phyloP scores from a whole-genome alignment of 2,329 filamentous ascomycete genomes.

The Neobulgaria alba region DNA sequence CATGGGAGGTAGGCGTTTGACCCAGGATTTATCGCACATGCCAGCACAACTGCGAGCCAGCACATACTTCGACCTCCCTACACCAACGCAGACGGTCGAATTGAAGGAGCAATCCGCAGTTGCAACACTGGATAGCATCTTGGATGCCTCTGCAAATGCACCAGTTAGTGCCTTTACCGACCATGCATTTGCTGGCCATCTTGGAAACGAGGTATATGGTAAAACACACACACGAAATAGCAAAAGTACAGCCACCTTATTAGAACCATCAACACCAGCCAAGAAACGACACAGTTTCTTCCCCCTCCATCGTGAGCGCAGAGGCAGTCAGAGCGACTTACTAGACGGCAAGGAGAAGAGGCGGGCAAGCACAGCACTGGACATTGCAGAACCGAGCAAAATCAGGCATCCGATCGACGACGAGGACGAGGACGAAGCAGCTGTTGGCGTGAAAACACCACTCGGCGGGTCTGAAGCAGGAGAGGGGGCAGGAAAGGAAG shows the following conservation, averaged over 20 bases:
- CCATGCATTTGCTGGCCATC: constrained; percentile 69
- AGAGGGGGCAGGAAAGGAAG: constrained; percentile 21
- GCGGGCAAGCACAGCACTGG: neutral
- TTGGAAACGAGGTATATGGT: constrained; percentile 70
- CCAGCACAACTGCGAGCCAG: constrained; percentile 86
- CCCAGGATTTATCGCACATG: constrained; percentile 42
- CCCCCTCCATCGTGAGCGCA: constrained; percentile 33
- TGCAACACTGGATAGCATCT: constrained; percentile 80
- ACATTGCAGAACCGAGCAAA: neutral
- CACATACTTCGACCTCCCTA: constrained; percentile 74
- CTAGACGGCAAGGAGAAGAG: constrained; percentile 6
- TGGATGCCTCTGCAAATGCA: constrained; percentile 80
- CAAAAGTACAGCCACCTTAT: constrained; percentile 36
- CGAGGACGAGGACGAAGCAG: constrained; percentile 15
- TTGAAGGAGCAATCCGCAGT: constrained; percentile 74
- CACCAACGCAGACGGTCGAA: constrained; percentile 42
- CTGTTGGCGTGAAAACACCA: constrained; percentile 15
- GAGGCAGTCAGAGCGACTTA: constrained; percentile 19
- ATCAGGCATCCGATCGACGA: constrained; percentile 13
- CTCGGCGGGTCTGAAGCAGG: constrained; percentile 12
- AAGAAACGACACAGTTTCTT: constrained; percentile 42
- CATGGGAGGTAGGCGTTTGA: constrained; percentile 26
- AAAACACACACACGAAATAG: constrained; percentile 43
- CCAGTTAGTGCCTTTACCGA: constrained; percentile 90
- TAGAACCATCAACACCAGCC: constrained; percentile 13